phyloP scores from a whole-genome alignment of 352 stramenopile genomes.

The Phytopythium delawarense region DNA sequence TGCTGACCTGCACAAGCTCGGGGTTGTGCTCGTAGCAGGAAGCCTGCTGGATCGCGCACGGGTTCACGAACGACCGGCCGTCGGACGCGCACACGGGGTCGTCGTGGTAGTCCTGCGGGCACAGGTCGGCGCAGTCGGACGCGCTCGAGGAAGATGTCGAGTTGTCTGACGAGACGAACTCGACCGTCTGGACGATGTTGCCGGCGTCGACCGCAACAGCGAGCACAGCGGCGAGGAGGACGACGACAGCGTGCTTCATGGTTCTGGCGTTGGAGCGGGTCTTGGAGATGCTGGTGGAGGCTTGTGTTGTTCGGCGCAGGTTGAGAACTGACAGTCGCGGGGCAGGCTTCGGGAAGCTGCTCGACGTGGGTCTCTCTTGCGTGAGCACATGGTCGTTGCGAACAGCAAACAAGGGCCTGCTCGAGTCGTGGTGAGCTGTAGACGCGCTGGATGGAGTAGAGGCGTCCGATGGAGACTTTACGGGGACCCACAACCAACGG shows the following conservation, averaged over 20 bases:
- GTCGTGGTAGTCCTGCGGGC: slow-evolving; percentile 21
- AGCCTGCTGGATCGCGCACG: slow-evolving; percentile 17
- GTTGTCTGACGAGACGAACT: slow-evolving; percentile 4
- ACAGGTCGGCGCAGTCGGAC: slow-evolving; percentile 18
- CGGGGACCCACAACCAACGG: too few relatives aligned
- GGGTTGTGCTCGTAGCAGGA: slow-evolving; percentile 23
- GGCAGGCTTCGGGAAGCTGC: neutral
- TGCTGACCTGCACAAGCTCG: slow-evolving; percentile 10
- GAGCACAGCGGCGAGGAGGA: neutral
- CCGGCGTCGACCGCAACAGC: neutral
- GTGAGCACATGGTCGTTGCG: too few relatives aligned
- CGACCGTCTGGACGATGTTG: neutral
- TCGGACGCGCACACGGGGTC: slow-evolving; percentile 27
- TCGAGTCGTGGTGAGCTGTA: too few relatives aligned
- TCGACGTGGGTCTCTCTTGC: too few relatives aligned
- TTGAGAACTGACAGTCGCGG: neutral
- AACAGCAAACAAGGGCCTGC: too few relatives aligned
- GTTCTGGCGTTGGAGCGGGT: neutral
- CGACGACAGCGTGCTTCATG: neutral
- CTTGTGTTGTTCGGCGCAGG: neutral
- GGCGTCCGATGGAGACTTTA: too few relatives aligned
- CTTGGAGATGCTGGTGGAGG: neutral
- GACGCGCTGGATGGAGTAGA: too few relatives aligned
- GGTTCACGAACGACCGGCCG: slow-evolving; percentile 27
- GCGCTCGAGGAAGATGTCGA: slow-evolving; percentile 8